Conservation (phyloP, 192 early-diverging fungal species). For the Chytriomyces sp. region DNA sequence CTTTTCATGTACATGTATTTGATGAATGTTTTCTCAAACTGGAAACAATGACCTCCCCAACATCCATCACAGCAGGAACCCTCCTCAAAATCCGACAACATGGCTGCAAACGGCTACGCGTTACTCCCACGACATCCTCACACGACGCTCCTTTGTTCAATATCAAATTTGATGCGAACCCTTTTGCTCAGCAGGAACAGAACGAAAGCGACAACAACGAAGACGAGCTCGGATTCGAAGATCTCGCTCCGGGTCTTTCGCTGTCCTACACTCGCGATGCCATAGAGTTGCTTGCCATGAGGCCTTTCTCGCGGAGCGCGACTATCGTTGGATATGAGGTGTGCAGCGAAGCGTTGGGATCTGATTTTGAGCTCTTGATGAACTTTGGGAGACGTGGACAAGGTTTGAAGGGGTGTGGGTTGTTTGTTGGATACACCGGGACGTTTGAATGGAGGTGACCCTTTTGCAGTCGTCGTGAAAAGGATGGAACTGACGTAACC, state of each 20-base stretch:
- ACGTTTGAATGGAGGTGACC: no score
- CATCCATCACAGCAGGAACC: no score
- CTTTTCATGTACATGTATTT: no score
- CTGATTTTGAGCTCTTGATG: no score
- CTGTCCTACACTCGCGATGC: neutral
- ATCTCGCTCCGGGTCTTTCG: neutral
- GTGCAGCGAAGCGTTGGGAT: neutral
- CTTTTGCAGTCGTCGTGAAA: no score
- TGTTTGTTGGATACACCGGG: no score
- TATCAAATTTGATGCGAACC: neutral
- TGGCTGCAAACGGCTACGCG: neutral
- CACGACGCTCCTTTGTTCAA: neutral
- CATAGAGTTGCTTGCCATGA: neutral
- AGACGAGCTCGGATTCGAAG: neutral
- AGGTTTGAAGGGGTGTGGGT: no score
- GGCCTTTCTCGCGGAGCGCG: neutral
- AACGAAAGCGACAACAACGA: neutral
- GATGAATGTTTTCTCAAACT: no score
- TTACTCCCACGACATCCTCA: neutral
- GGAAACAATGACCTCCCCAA: neutral
- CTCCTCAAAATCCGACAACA: no score
- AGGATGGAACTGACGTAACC: no score
- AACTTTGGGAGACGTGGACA: no score
- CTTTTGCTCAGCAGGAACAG: neutral
- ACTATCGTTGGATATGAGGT: neutral